Base-by-base conservation (phyloP, 2,329 filamentous ascomycete genomes). In the Waltergamsia citrina region DNA sequence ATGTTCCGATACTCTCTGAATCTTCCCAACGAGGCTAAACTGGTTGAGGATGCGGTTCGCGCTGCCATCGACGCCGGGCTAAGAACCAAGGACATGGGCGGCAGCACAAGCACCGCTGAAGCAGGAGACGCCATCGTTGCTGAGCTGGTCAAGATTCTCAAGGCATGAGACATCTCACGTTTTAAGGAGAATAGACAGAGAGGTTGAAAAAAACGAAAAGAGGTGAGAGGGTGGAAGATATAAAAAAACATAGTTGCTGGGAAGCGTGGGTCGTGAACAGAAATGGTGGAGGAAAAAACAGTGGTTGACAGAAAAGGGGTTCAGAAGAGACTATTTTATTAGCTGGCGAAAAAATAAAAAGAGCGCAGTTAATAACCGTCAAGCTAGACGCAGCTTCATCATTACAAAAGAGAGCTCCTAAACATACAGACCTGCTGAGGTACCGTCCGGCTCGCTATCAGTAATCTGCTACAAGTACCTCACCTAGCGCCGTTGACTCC, bases 1-100 rank as follows among this genome's bases (percentile, higher is more conserved):
- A 85, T 98, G 81, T 72, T 95, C 51, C 82, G 86, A 52, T 96
- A 95, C 69, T 94, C 87, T 12, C 74, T 96, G 38, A 77, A 78
- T 49, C 74, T 87, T 44, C 78, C 82, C 20, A 69, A 76, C 33
- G 81, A 94, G 59, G 83, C 88, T 21, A 71, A 32, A 21, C 19
- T 21, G 12, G 29, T 95, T 42, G 87, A 95, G 63, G 71, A 78
- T 39, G 87, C 88, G 4, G 87, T 94, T 33, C 74, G 75, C 53
- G 75, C 71, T 36, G 81, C 85, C 34, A 81, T 95, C 43, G 88
- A 95, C 56, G 71, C 67, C 35, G 85, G 85, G 23, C 60, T 88
- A 30, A 70, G 78, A 42, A 95, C 90, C 12, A 81, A 74, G 54
- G 90, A 96, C 55, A 83, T 96, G 45, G 86, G 85, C 32, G 90